phyloP scores from a whole-genome alignment of 805 yeast species.

The Kuraishia hungarica region DNA sequence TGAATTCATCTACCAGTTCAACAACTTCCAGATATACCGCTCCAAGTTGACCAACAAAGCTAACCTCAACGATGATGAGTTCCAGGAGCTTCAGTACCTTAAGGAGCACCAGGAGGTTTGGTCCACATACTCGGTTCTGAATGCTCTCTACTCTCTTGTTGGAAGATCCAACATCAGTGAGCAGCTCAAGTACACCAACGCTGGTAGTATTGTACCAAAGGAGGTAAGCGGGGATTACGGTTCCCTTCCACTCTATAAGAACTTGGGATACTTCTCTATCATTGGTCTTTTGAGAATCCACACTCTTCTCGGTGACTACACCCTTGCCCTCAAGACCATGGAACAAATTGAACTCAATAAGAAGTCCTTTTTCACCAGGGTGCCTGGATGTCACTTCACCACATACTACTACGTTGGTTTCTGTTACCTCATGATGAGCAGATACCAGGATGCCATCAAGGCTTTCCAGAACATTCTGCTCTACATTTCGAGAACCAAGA shows the following conservation, averaged over 20 bases:
- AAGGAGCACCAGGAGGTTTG: slow-evolving; percentile 31
- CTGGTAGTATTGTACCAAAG: slow-evolving; percentile 12
- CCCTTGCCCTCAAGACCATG: slow-evolving; percentile 39
- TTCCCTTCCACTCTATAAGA: slow-evolving; percentile 31
- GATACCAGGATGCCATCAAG: slow-evolving; percentile 42
- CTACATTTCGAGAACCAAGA: slow-evolving; percentile 36
- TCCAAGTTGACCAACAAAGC: slow-evolving; percentile 24
- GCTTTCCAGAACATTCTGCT: slow-evolving; percentile 37
- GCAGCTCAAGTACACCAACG: slow-evolving; percentile 25
- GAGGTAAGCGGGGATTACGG: slow-evolving; percentile 36
- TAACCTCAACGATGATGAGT: slow-evolving; percentile 14
- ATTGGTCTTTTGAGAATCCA: slow-evolving; percentile 42
- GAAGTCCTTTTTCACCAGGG: slow-evolving; percentile 35
- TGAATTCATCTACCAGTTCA: slow-evolving; percentile 43
- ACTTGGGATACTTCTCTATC: slow-evolving; percentile 37
- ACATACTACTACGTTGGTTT: slow-evolving; percentile 44
- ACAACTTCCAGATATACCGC: slow-evolving; percentile 33
- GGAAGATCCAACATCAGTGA: slow-evolving; percentile 25
- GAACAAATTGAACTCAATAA: slow-evolving; percentile 37
- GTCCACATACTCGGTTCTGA: slow-evolving; percentile 38
- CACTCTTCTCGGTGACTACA: slow-evolving; percentile 39
- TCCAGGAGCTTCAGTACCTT: slow-evolving; percentile 26
- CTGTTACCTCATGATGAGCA: slow-evolving; percentile 40
- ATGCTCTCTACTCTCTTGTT: slow-evolving; percentile 37
- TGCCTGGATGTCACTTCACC: slow-evolving; percentile 39